Evolutionary conservation across 2,329 filamentous ascomycete species (phyloP).

Genomic region (Xylariaceae sp.): DNA sequence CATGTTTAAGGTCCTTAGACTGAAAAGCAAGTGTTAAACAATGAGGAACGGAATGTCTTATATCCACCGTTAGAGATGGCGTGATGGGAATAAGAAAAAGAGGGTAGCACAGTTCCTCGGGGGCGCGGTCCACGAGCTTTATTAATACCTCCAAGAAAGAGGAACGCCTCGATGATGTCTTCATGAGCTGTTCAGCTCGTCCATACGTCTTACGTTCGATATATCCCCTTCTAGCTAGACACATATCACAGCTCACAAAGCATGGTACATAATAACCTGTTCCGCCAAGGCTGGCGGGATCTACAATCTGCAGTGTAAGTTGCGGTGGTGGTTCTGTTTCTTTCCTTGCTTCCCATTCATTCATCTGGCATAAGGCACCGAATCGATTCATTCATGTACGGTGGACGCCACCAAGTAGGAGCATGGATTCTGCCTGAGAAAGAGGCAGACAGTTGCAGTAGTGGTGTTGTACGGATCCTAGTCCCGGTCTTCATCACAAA

Average conservation of each 20-base stretch:
- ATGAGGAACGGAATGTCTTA: neutral
- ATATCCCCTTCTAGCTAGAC: conserved; percentile 4
- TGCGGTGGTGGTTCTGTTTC: too few relatives aligned
- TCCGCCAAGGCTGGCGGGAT: conserved; percentile 7
- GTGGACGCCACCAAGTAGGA: neutral
- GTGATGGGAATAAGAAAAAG: neutral
- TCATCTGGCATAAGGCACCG: neutral
- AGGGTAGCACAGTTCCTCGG: conserved; percentile 6
- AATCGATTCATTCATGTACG: neutral
- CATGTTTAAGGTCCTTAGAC: conserved; percentile 1
- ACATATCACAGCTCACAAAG: neutral
- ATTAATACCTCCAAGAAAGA: conserved; percentile 10
- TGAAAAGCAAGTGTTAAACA: neutral
- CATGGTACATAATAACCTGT: neutral
- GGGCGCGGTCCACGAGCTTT: neutral
- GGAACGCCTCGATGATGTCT: neutral
- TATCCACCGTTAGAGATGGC: neutral
- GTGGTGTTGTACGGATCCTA: neutral
- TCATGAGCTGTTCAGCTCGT: neutral
- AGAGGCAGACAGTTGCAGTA: neutral
- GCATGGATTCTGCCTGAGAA: too few relatives aligned
- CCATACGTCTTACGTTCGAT: neutral
- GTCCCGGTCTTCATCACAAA: too few relatives aligned
- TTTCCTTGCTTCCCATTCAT: too few relatives aligned
- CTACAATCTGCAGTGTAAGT: too few relatives aligned